These are phyloP conservation scores for Metarhizium humberi DNA, from an alignment of 2,329 filamentous ascomycete species.

Conservation along the genomic window DNA sequence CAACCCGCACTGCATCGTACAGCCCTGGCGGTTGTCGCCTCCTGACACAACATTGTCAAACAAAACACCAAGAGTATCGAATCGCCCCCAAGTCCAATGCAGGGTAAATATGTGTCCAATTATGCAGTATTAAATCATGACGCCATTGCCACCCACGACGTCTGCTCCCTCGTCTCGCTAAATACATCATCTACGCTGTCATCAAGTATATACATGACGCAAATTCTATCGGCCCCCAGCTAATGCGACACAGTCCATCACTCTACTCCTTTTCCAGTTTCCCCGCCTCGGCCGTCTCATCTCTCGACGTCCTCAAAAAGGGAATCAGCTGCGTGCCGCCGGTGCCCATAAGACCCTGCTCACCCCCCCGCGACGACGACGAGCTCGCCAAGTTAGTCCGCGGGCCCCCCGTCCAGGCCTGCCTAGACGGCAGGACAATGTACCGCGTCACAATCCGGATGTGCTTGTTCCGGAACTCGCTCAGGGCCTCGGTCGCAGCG, in stretches of 20 bases:
- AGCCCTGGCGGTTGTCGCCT: no score
- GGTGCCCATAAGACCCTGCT: constrained; percentile 61
- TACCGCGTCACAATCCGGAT: constrained; percentile 85
- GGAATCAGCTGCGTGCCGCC: constrained; percentile 82
- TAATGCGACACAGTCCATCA: no score
- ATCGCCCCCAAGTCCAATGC: no score
- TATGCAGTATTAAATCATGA: no score
- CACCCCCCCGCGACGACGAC: constrained; percentile 23
- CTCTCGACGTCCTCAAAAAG: constrained; percentile 79
- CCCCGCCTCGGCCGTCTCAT: constrained; percentile 57
- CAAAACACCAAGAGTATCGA: no score
- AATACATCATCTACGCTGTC: no score
- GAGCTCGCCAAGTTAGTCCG: constrained; percentile 36
- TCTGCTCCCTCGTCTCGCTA: no score
- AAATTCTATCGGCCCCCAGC: background rate
- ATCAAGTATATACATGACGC: no score
- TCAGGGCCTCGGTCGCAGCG: constrained; percentile 64
- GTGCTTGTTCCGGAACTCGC: constrained; percentile 72
- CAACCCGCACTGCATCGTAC: no score
- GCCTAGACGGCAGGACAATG: constrained; percentile 69
- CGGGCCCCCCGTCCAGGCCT: constrained; percentile 19
- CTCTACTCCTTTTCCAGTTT: constrained; percentile 12
- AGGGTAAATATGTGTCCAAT: no score
- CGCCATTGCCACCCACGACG: no score
- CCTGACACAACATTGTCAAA: no score